Base-by-base conservation (phyloP, 73 alveolate species). In the Uronychia binucleata region DNA sequence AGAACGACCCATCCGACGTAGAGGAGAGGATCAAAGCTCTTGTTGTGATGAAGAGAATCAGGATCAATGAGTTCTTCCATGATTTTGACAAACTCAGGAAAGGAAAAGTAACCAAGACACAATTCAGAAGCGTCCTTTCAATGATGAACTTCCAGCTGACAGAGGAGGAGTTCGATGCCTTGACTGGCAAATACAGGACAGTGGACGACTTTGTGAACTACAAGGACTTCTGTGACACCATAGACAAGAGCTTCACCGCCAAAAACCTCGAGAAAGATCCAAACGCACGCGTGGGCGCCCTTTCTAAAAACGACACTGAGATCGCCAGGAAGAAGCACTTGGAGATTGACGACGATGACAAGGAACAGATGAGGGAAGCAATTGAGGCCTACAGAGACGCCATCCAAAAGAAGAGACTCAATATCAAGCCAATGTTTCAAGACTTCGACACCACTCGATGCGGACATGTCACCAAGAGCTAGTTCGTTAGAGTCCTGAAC, bases 31-130 rank as follows among this genome's bases (percentile, higher is more conserved):
- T 97, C 0, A 87, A 93, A 89, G 98, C 97, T 76, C 87, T 87
- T 78, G 97, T 94, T 33, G 97, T 92, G 0, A 94, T 93, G 98
- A 96, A 93, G 88, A 58, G 98, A 67, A 86, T 96, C 67, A 91
- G 99, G 82, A 94, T 96, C 35, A 88, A 89, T 82, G 99, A 96
- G 83, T 96, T 96, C 90, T 95, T 93, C 93, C 93, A 94, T 83
- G 99, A 96, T 83, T 96, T 84, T 77, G 99, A 96, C 88, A 88
- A 92, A 33, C 85, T 96, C 26, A 93, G 99, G 86, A 96, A 96
- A 83, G 98, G 98, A 26, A 82, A 94, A 30, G 98, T 96, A 25
- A 91, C 97, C 0, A 74, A 31, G 30, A 75, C 77, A 28, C 94
- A 95, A 90, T 96, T 96, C 90, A 84, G 90, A 85, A 84, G 96